These are phyloP conservation scores for Neurospora intermedia DNA, from an alignment of 495 filamentous ascomycete species.

Conservation along the genomic window DNA sequence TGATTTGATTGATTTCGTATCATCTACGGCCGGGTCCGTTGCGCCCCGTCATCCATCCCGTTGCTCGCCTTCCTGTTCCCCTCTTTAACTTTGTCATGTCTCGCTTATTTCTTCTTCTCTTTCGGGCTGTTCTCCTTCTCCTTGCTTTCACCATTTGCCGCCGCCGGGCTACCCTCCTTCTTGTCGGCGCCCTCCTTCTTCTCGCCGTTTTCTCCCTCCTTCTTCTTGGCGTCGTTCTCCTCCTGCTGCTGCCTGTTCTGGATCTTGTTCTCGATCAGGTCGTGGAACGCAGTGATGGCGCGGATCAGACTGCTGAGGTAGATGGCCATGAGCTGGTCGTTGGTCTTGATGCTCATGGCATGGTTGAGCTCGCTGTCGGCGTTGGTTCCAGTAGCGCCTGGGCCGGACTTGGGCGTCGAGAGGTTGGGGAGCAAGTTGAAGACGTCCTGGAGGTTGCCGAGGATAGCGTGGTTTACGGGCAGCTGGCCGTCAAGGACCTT, in stretches of 20 bases:
- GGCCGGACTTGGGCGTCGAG: constrained; percentile 58
- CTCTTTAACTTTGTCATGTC: too few species aligned
- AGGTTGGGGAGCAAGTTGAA: constrained; percentile 98
- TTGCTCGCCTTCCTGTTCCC: too few species aligned
- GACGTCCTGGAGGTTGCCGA: constrained; percentile 95
- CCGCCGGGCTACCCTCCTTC: constrained; percentile 49
- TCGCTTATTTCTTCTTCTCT: constrained; percentile 26
- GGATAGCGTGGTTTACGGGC: constrained; percentile 92
- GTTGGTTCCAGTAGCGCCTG: constrained; percentile 36
- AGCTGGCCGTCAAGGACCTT: constrained; percentile 88
- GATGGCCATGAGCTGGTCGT: constrained; percentile 96
- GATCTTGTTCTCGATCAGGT: constrained; percentile 99
- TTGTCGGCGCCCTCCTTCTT: constrained; percentile 39
- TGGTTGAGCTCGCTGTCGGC: constrained; percentile 68
- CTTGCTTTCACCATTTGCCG: constrained; percentile 48
- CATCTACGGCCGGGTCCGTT: background rate
- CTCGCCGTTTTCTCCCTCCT: constrained; percentile 35
- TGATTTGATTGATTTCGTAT: background rate
- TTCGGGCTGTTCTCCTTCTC: constrained; percentile 23
- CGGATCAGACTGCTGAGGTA: constrained; percentile 93
- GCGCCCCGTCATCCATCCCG: background rate
- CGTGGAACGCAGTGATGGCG: constrained; percentile 97
- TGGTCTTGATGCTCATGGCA: constrained; percentile 98
- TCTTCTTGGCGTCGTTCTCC: constrained; percentile 71
- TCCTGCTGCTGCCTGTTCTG: constrained; percentile 96